phyloP scores from a whole-genome alignment of 495 filamentous ascomycete genomes.

The Acidomyces sp. region DNA sequence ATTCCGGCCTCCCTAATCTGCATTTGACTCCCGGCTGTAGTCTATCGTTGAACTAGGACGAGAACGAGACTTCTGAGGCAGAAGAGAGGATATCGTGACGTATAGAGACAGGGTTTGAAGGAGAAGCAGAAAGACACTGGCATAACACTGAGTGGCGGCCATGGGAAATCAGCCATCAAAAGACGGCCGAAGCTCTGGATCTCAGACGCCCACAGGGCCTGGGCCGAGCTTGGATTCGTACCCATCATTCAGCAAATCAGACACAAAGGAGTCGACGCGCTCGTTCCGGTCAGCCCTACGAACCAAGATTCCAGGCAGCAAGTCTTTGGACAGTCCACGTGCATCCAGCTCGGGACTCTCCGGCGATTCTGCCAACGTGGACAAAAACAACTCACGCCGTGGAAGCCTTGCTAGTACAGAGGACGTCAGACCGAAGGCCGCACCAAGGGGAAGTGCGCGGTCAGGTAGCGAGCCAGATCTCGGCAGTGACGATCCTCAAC shows the following conservation, averaged over 20 bases:
- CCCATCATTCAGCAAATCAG: constrained; percentile 83
- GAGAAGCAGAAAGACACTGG: no score
- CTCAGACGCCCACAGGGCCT: constrained; percentile 29
- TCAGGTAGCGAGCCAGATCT: constrained; percentile 29
- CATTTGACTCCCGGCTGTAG: no score
- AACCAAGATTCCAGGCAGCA: constrained; percentile 60
- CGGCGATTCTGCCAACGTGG: constrained; percentile 36
- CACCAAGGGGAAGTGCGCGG: constrained; percentile 20
- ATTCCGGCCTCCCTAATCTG: constrained; percentile 45
- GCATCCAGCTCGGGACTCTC: constrained; percentile 52
- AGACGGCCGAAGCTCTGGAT: constrained; percentile 35
- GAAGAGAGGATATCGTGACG: no score
- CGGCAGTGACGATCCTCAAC: constrained; percentile 46
- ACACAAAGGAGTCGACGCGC: constrained; percentile 86
- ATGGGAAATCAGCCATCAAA: constrained; percentile 96
- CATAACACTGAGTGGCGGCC: no score
- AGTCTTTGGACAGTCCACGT: constrained; percentile 66
- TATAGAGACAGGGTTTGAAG: no score
- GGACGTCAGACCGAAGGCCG: constrained; percentile 15
- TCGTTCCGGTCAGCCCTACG: constrained; percentile 63
- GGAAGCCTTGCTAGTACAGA: no score
- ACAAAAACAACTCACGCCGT: constrained; percentile 49
- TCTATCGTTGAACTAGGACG: no score
- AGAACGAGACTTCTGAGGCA: no score
- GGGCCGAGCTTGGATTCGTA: constrained; percentile 50